A percentile compares a stretch with the other conserved stretches of the same genome.
Evolutionary conservation across 2,329 filamentous ascomycete species (phyloP).

Genomic region (Didymellaceae sp.): DNA sequence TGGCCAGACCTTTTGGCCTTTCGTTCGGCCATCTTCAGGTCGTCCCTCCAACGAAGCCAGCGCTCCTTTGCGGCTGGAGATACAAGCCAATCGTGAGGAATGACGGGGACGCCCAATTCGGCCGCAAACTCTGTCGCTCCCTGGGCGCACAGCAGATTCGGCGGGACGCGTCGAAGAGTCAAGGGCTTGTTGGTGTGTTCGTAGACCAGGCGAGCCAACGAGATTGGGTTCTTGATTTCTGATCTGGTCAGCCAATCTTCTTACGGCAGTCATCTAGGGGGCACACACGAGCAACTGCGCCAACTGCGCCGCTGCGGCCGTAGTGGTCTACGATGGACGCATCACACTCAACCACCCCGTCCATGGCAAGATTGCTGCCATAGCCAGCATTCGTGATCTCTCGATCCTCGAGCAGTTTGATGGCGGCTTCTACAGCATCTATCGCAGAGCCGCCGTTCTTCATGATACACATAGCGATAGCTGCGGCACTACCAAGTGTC

Average conservation of each 20-base stretch:
- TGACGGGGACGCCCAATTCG: slow-evolving; percentile 74
- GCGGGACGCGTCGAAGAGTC: slow-evolving; percentile 87
- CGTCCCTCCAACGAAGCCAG: slow-evolving; percentile 76
- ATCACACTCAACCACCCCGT: slow-evolving; percentile 92
- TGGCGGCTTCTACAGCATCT: slow-evolving; percentile 87
- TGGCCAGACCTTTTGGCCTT: slow-evolving; percentile 47
- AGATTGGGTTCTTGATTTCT: slow-evolving; percentile 95
- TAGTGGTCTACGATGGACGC: slow-evolving; percentile 90
- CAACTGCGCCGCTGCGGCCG: slow-evolving; percentile 90
- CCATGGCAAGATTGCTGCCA: slow-evolving; percentile 90
- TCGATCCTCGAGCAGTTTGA: slow-evolving; percentile 86
- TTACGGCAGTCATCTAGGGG: too few species aligned
- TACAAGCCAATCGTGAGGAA: slow-evolving; percentile 79
- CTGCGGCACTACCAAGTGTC: slow-evolving; percentile 70
- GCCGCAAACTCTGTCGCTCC: slow-evolving; percentile 88
- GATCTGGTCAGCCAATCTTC: neutral
- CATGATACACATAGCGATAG: slow-evolving; percentile 80
- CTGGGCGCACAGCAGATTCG: slow-evolving; percentile 85
- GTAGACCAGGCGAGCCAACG: slow-evolving; percentile 81
- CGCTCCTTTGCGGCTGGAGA: slow-evolving; percentile 80
- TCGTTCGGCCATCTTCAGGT: slow-evolving; percentile 69
- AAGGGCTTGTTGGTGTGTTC: slow-evolving; percentile 77
- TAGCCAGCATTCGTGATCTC: slow-evolving; percentile 97
- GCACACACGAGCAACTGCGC: slow-evolving; percentile 82
- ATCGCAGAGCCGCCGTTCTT: slow-evolving; percentile 79